Percentiles rank a stretch among this genome's conserved stretches.
These are phyloP conservation scores for Ampelocalamus luodianensis DNA, from an alignment of 176 grass and related monocot species.

Conservation along the genomic window DNA sequence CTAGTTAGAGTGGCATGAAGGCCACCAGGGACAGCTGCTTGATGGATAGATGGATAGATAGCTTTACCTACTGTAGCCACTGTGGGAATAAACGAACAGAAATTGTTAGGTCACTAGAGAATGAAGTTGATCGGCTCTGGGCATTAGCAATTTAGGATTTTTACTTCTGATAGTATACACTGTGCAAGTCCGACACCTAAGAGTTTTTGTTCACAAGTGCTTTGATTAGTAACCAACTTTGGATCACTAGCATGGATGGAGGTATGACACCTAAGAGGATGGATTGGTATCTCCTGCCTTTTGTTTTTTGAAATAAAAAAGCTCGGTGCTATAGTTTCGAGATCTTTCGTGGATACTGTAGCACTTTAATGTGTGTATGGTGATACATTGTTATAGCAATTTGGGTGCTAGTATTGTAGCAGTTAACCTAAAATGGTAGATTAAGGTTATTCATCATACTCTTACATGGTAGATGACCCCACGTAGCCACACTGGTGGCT, in stretches of 20 bases:
- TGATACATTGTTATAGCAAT: background rate
- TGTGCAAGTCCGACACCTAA: slow-evolving; percentile 41
- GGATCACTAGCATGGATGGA: slow-evolving; percentile 40
- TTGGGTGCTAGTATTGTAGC: slow-evolving; percentile 1
- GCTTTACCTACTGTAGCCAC: slow-evolving; percentile 41
- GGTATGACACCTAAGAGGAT: slow-evolving; percentile 21
- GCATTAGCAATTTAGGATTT: background rate
- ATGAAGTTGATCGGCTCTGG: slow-evolving; percentile 19
- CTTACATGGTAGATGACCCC: background rate
- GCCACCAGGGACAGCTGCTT: slow-evolving; percentile 2
- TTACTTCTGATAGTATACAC: slow-evolving; percentile 14
- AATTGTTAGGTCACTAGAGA: slow-evolving; percentile 39
- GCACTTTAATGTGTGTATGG: slow-evolving; percentile 12
- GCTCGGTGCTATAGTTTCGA: background rate
- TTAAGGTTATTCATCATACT: background rate
- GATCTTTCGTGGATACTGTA: background rate
- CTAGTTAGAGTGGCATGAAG: slow-evolving; percentile 49
- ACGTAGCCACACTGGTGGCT: background rate
- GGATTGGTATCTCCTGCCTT: background rate
- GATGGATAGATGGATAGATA: slow-evolving; percentile 28
- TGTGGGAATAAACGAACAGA: slow-evolving; percentile 46
- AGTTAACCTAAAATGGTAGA: slow-evolving; percentile 5
- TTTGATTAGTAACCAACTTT: slow-evolving; percentile 43
- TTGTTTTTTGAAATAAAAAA: background rate
- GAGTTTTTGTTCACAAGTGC: slow-evolving; percentile 35